Conservation (phyloP, 768 basidiomycete genomes). For the Suillus sp. region DNA sequence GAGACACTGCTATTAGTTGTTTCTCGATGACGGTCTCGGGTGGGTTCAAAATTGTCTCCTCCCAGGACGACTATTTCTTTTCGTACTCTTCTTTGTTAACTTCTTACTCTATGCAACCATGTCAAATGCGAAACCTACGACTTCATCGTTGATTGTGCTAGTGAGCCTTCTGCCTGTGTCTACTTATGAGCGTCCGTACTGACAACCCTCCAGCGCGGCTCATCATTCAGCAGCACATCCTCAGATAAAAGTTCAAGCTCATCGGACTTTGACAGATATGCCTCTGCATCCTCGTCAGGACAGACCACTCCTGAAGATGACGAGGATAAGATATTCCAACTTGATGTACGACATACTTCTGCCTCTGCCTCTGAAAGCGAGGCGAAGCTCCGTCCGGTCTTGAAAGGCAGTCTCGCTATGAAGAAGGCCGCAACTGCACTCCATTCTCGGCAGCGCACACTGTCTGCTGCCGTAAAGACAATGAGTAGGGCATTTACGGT, state of each 20-base stretch:
- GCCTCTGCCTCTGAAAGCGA: not conserved
- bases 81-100: not conserved
- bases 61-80: not conserved
- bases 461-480: slow-evolving; percentile 25
- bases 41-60: slow-evolving; percentile 1
- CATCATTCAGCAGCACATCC: slow-evolving; percentile 18
- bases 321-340: slow-evolving; percentile 22
- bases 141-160: slow-evolving; percentile 21
- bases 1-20: not conserved
- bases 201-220: slow-evolving; percentile 9
- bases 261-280: slow-evolving; percentile 22
- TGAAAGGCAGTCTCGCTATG: slow-evolving; percentile 13
- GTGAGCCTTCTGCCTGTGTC: slow-evolving; percentile 8
- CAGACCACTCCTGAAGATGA: slow-evolving; percentile 37
- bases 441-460: slow-evolving; percentile 17
- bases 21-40: not conserved
- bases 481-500: slow-evolving; percentile 24
- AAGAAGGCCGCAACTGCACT: slow-evolving; percentile 16
- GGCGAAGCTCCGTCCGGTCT: slow-evolving; percentile 14
- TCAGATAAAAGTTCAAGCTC: slow-evolving; percentile 19
- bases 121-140: slow-evolving; percentile 11
- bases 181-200: not conserved
- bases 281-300: slow-evolving; percentile 29
- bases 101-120: slow-evolving; percentile 13
- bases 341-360: slow-evolving; percentile 3